Base-by-base conservation (phyloP, 352 stramenopile species). In the Globisporangium cederbergense region DNA sequence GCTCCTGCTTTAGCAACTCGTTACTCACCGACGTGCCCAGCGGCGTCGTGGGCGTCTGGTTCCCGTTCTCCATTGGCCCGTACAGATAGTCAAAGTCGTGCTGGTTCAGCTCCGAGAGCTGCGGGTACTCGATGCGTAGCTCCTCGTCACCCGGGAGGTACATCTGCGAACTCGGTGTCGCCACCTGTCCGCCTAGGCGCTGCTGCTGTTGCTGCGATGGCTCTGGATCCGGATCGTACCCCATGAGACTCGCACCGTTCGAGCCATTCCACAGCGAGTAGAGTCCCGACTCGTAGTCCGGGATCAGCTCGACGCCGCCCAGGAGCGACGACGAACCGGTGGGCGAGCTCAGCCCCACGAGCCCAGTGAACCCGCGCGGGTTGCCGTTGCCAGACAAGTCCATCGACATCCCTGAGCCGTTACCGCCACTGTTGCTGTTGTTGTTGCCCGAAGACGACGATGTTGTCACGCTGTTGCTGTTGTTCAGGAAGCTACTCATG, bases 21-120 rank as follows among this genome's bases (percentile, higher is more conserved):
- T 58, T 68, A 18, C 52, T 20, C 13, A 54, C 60, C 0, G 63
- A 69, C 8, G 68, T 76, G 1, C 65, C 74, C 38, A 82, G 66
- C 47, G 77, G 75, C n/a, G 73, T 84, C 38, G 76, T 81, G 22
- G 79, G 72, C 0, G 76, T 83, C 28, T 73, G 69, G 7, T 72
- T 71, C 42, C 73, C 64, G 1, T 75, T 68, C 36, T 88, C 80
- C 58, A 91, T 86, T 8, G 81, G 61, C 9, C 77, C 80, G 60
- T 81, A 88, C 30, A 93, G 64, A 66, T 90, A 91, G 55, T 93
- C 82, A 58, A 93, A 68, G 53, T 93, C 84, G 28, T 71, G 71
- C 47, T 91, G 82, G 68, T 88, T 89, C 63, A 93, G 77, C 56
- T 91, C 82, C 0, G 76, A 55, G 13, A 93, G 60, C 40, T 84